These are phyloP conservation scores for Alnus rubra DNA, from an alignment of 306 rosid species.

Conservation along the genomic window DNA sequence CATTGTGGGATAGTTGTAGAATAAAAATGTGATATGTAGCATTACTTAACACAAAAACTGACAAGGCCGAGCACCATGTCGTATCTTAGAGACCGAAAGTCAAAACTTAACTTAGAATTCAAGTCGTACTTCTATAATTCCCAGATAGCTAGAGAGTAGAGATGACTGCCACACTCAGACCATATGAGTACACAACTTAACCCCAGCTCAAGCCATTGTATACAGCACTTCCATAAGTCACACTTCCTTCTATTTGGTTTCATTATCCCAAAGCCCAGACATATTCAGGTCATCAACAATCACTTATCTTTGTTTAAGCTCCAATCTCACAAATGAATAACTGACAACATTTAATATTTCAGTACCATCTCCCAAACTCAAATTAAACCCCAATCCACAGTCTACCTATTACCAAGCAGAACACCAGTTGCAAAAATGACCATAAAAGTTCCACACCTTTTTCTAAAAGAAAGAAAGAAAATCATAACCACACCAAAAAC, in stretches of 20 bases:
- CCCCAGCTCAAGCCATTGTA: too few species aligned
- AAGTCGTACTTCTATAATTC: background rate
- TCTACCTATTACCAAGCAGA: background rate
- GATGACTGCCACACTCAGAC: background rate
- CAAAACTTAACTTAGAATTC: background rate
- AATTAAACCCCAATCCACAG: background rate
- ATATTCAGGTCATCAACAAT: background rate
- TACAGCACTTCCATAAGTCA: background rate
- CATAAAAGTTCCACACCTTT: background rate
- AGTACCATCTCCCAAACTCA: constrained; percentile 1
- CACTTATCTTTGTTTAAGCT: background rate
- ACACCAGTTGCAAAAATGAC: background rate
- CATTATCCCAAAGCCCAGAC: too few species aligned
- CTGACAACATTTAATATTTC: background rate
- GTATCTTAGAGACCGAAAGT: background rate
- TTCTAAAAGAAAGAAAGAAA: too few species aligned
- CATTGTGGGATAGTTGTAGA: too few species aligned
- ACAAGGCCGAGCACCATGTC: background rate
- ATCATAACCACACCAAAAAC: background rate
- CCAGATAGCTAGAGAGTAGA: background rate
- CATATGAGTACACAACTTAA: background rate
- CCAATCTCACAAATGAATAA: background rate
- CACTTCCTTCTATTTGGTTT: background rate
- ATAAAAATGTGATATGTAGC: too few species aligned
- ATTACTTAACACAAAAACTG: background rate